Evolutionary conservation across 306 rosid species (phyloP), one percentile per base, ranked within the genome.

Genomic region (Luffa acutangula): DNA sequence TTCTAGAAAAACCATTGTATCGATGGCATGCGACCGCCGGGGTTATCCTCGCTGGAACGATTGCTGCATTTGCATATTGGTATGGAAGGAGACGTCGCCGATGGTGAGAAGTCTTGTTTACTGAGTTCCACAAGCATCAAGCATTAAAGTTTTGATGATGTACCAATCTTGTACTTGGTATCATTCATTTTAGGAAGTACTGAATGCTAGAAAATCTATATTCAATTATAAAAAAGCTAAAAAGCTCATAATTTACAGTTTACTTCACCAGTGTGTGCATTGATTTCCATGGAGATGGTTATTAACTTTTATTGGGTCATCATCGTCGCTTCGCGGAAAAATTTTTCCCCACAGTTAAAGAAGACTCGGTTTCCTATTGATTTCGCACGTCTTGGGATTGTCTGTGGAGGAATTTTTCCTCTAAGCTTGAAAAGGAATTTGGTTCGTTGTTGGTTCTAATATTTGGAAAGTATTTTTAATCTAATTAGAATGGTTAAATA

Each of bases 21-120:
- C 86, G 85, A 80, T 93, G 92, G 87, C 97, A 95, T 79, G 98
- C 99, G 45, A 80, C 97, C 0, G 98, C 92, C 0, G 97, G 98
- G 20, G 97, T 95, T 59, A 56, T 90, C 83, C 34, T 93, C 81
- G 98, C 99, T 17, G 93, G 92, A 67, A 90, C 99, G 7, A 74
- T 95, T 79, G 97, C 99, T 31, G 96, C 96, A 31, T 83, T 90
- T 81, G 94, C 97, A 3, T 93, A 86, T 80, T 90, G 92, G 87
- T 93, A 95, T n/a, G 98, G 96, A 14, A 89, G 89, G 85, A 87
- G 89, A 87, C 99, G 96, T 36, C 83, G 94, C 57, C 85, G 96
- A 82, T 95, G 94, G 99, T 95, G 89, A 95, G 79, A 75, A 81
- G 45, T 17, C 51, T 65, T n/a, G 31, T 42, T n/a, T 42, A 25